Conservation (phyloP, 108 stramenopile species). For the Discostella pseudostelligera region DNA sequence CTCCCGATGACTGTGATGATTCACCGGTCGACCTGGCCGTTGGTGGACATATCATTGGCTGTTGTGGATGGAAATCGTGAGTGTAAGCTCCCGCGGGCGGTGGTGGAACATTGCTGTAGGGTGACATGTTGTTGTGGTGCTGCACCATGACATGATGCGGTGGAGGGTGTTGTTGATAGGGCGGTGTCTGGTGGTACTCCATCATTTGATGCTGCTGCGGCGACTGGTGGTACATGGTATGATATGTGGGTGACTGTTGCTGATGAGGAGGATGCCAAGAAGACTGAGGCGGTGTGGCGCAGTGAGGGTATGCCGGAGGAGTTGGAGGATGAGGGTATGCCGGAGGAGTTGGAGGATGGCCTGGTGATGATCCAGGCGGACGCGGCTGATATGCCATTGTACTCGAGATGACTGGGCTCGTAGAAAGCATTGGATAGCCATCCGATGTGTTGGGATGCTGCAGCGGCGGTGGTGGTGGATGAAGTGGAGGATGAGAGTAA, state of each 20-base stretch:
- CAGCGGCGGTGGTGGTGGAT: neutral
- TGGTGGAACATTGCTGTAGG: neutral
- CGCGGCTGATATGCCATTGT: neutral
- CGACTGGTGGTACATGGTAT: conserved; percentile 3
- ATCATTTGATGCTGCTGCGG: conserved; percentile 5
- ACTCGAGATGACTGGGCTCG: conserved; percentile 8
- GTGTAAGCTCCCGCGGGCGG: neutral
- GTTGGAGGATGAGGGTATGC: conserved; percentile 13
- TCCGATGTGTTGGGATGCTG: neutral
- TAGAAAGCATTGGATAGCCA: conserved; percentile 14
- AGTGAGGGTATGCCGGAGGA: conserved; percentile 11
- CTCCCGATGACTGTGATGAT: conserved; percentile 1
- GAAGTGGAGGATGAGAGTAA: conserved; percentile 7
- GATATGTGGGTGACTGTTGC: conserved; percentile 2
- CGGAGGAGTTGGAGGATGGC: conserved; percentile 15
- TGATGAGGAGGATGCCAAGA: conserved; percentile 13
- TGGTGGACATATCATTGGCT: neutral
- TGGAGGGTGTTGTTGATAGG: conserved; percentile 2
- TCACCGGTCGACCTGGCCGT: neutral
- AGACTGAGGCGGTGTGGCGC: conserved; percentile 16
- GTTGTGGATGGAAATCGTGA: neutral
- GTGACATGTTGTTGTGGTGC: neutral
- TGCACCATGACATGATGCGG: neutral
- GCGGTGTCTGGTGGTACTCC: conserved; percentile 3
- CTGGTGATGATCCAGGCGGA: neutral